Evolutionary conservation across 768 basidiomycete genomes (phyloP), one percentile per base, ranked within the genome.

Genomic region (Cystofilobasidium bisporidii): DNA sequence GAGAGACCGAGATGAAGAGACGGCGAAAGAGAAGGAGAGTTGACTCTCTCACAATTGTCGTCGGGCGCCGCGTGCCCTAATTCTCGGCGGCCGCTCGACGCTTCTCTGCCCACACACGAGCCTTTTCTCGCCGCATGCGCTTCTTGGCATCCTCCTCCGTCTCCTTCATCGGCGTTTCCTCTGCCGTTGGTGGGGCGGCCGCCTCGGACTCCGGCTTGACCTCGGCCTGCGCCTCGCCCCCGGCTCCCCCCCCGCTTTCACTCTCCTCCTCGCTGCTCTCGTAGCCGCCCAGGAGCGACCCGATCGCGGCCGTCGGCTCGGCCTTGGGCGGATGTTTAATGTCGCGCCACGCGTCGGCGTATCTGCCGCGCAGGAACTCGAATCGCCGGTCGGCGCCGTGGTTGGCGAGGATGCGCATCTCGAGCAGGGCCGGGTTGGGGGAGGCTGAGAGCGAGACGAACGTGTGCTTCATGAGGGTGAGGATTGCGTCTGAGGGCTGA

Each of bases 401-500:
- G 72, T 94, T 91, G 14, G 91, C 86, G 20, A 94, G 79, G 72
- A 96, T 91, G 9, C 91, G 83, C 81, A 91, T 85, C 75, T 92
- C 90, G 28, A 94, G 81, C 70, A 91, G 85, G 0, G 85, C 83
- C 20, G 88, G 83, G 72, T 92, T 91, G 1, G 86, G 84, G 0
- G 90, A 87, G 10, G 83, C 77, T 30, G 81, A 73, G 38, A 93
- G 77, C 69, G 90, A 87, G 17, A 74, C 71, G 0, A 88, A 88
- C 0, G 91, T 93, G 62, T 86, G 83, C 15, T 79, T 77, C 85
- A 96, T 91, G 15, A 92, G 80, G 3, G 82, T 81, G 59, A 75
- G 79, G 71, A 87, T 84, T 0, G 77, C 28, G 20, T 83, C 82
- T 65, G 85, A 84, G 20, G 85, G 86, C 86, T 86, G 24, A 5